Conservation (phyloP, 306 rosid species). For the Trifolium pratense region DNA sequence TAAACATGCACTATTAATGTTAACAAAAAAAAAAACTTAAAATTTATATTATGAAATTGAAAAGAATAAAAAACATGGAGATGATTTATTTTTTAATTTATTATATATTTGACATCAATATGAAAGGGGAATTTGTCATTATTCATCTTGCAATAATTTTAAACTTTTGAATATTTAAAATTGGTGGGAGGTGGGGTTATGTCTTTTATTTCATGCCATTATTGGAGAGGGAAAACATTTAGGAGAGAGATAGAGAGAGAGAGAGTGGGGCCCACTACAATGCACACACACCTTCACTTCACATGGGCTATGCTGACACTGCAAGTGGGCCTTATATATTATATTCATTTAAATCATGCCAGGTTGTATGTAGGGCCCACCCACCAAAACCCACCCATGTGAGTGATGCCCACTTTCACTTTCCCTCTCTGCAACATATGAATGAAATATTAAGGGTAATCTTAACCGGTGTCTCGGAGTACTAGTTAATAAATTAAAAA, state of each 20-base stretch:
- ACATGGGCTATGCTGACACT: constrained; percentile 77
- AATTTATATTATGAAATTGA: neutral
- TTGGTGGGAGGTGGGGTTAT: constrained; percentile 43
- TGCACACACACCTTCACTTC: constrained; percentile 49
- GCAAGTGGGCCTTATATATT: constrained; percentile 46
- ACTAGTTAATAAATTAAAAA: too few species aligned
- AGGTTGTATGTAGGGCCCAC: constrained; percentile 54
- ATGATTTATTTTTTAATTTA: neutral
- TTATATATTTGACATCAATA: neutral
- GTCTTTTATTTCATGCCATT: constrained; percentile 44
- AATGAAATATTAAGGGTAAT: too few species aligned
- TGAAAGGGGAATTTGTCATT: constrained; percentile 45
- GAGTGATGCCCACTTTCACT: constrained; percentile 46
- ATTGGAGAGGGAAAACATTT: constrained; percentile 38
- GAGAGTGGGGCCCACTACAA: constrained; percentile 43
- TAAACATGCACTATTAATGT: neutral
- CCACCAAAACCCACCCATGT: constrained; percentile 62
- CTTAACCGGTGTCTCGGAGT: too few species aligned
- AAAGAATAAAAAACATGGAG: neutral
- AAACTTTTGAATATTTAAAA: constrained; percentile 21
- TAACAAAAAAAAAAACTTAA: neutral
- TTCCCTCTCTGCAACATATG: neutral
- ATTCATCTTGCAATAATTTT: constrained; percentile 33
- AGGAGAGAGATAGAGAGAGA: neutral
- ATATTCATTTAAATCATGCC: constrained; percentile 53